These are phyloP conservation scores for Flaveria sonorensis DNA, from an alignment of 129 eudicot genomes.

Conservation along the genomic window DNA sequence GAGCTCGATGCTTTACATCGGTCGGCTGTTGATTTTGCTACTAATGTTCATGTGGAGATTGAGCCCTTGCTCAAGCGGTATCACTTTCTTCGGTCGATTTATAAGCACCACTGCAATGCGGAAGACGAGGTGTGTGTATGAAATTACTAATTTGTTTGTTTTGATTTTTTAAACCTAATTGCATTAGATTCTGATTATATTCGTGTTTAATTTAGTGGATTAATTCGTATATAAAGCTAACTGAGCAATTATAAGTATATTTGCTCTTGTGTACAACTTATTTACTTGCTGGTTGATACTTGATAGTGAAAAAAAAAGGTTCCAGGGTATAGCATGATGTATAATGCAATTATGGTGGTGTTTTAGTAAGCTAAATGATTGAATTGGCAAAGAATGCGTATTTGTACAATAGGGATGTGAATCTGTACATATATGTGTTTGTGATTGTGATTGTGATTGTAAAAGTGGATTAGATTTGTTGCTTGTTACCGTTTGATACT, in stretches of 20 bases:
- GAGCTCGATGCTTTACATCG: slow-evolving; percentile 85
- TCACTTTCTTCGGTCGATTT: slow-evolving; percentile 79
- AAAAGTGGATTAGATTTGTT: not conserved
- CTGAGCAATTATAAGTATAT: too few relatives aligned
- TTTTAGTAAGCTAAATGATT: too few relatives aligned
- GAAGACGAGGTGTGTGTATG: slow-evolving; percentile 78
- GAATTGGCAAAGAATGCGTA: too few relatives aligned
- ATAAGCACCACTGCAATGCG: slow-evolving; percentile 95
- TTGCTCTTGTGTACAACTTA: too few relatives aligned
- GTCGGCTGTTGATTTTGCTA: slow-evolving; percentile 70
- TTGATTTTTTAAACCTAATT: not conserved
- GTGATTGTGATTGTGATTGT: not conserved
- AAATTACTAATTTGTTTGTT: not conserved
- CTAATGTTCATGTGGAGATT: slow-evolving; percentile 55
- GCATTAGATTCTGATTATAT: not conserved
- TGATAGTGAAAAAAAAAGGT: not conserved
- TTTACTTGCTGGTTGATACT: not conserved
- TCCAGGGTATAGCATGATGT: slow-evolving; percentile 5
- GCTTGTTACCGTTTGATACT: not conserved
- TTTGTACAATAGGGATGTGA: not conserved
- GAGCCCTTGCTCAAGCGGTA: slow-evolving; percentile 76
- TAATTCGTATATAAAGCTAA: too few relatives aligned
- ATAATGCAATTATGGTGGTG: not conserved
- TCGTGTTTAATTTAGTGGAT: not conserved
- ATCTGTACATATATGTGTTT: not conserved